These are phyloP conservation scores for Leccinum uliginosum DNA, from an alignment of 768 basidiomycete species.

Conservation along the genomic window DNA sequence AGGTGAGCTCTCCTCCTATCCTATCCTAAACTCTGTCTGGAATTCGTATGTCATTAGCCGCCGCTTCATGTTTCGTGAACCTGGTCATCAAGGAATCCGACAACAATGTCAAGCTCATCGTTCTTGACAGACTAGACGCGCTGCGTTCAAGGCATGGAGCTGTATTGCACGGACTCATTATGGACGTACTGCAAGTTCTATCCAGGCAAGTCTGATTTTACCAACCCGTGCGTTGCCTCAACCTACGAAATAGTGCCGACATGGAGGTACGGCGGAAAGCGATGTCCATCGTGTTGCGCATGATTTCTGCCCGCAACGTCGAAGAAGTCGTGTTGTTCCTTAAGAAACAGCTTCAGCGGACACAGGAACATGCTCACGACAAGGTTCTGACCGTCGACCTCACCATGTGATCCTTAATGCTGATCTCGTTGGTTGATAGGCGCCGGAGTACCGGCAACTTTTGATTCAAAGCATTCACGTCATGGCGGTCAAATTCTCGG, in stretches of 20 bases:
- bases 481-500: slow-evolving; percentile 93
- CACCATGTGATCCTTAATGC: background rate
- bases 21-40: background rate
- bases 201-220: slow-evolving; percentile 49
- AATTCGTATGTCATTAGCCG: slow-evolving; percentile 47
- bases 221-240: background rate
- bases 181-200: slow-evolving; percentile 92
- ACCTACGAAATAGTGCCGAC: slow-evolving; percentile 57
- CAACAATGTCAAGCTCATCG: slow-evolving; percentile 98
- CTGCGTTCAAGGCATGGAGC: slow-evolving; percentile 83
- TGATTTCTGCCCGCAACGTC: slow-evolving; percentile 92
- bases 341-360: slow-evolving; percentile 95
- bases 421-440: slow-evolving; percentile 41
- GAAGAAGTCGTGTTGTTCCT: slow-evolving; percentile 95
- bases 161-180: slow-evolving; percentile 85
- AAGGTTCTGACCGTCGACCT: slow-evolving; percentile 49
- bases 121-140: slow-evolving; percentile 83
- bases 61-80: slow-evolving; percentile 82
- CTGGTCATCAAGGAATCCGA: slow-evolving; percentile 94
- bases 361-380: slow-evolving; percentile 87
- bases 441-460: slow-evolving; percentile 91
- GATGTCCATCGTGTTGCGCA: slow-evolving; percentile 80
- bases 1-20: slow-evolving; percentile 43
- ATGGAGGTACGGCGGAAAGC: slow-evolving; percentile 97
- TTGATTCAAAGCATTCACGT: slow-evolving; percentile 97